Conservation (phyloP, 306 rosid species). For the Cajanus cajan region DNA sequence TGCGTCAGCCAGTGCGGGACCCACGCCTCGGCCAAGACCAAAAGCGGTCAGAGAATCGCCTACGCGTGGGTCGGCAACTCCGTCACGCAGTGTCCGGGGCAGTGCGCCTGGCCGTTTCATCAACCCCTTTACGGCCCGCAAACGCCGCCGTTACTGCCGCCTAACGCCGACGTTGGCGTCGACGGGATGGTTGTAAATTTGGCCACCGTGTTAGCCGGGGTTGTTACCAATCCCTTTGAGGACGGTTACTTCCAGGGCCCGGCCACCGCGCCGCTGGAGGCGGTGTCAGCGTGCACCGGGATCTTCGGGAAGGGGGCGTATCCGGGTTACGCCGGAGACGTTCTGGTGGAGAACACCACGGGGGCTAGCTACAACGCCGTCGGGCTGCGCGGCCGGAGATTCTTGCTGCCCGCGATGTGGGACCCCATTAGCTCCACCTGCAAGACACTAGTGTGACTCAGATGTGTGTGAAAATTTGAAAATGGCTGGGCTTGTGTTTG, state of each 20-base stretch:
- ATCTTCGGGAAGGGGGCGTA: constrained; percentile 29
- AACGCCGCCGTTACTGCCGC: constrained; percentile 55
- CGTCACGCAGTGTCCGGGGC: constrained; percentile 88
- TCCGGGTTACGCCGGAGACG: constrained; percentile 29
- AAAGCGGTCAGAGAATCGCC: constrained; percentile 38
- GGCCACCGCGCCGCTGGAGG: constrained; percentile 29
- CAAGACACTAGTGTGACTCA: constrained; percentile 32
- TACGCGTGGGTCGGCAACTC: constrained; percentile 78
- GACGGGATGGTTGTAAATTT: constrained; percentile 24
- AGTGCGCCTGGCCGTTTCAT: constrained; percentile 90
- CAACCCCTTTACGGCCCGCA: constrained; percentile 85
- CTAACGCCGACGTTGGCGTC: background rate
- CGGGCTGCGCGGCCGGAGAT: constrained; percentile 35
- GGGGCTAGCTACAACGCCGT: constrained; percentile 44
- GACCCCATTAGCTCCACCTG: constrained; percentile 49
- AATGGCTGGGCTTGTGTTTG: background rate
- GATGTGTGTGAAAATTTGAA: background rate
- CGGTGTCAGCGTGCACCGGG: constrained; percentile 35
- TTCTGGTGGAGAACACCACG: constrained; percentile 15
- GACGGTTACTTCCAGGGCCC: constrained; percentile 29
- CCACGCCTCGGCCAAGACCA: too few species aligned
- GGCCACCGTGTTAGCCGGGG: constrained; percentile 29
- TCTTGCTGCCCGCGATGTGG: constrained; percentile 54
- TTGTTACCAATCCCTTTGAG: constrained; percentile 29
- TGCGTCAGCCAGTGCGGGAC: constrained; percentile 32